Conservation (phyloP, 768 basidiomycete species). For the Hebeloma cylindrosporum region DNA sequence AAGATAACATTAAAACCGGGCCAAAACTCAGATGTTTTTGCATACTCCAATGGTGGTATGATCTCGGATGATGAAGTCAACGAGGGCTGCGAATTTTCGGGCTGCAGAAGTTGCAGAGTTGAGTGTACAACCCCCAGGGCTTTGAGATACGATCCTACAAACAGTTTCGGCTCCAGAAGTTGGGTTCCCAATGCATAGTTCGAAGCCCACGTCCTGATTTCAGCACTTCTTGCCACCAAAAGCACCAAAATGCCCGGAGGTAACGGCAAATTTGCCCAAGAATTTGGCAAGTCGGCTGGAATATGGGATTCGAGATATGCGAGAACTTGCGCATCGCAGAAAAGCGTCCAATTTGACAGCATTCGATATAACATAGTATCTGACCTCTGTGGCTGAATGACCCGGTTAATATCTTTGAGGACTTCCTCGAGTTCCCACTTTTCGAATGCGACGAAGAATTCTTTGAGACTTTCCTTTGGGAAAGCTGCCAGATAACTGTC, state of each 20-base stretch:
- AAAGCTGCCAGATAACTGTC: constrained; percentile 77
- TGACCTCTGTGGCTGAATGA: constrained; percentile 21
- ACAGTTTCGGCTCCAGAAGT: constrained; percentile 50
- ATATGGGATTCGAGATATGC: constrained; percentile 36
- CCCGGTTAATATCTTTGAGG: constrained; percentile 43
- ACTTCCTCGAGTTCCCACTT: constrained; percentile 63
- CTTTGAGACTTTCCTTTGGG: constrained; percentile 42
- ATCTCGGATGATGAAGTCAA: constrained; percentile 35
- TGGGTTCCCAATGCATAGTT: constrained; percentile 41
- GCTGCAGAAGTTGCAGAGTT: too few relatives aligned
- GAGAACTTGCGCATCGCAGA: constrained; percentile 50
- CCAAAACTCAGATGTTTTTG: constrained; percentile 48
- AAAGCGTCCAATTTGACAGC: constrained; percentile 58
- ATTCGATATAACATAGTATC: constrained; percentile 51
- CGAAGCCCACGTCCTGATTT: constrained; percentile 62
- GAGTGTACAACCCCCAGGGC: constrained; percentile 48
- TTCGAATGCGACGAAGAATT: constrained; percentile 65
- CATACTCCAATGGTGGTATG: constrained; percentile 20
- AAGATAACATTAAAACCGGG: constrained; percentile 41
- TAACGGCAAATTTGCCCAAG: constrained; percentile 59
- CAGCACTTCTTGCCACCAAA: constrained; percentile 46
- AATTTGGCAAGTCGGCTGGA: constrained; percentile 36
- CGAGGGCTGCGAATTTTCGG: not conserved
- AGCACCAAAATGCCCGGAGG: constrained; percentile 63
- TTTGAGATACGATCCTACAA: constrained; percentile 44